Evolutionary conservation across 345 rosid genomes (phyloP).

Genomic region (Firmiana major): DNA sequence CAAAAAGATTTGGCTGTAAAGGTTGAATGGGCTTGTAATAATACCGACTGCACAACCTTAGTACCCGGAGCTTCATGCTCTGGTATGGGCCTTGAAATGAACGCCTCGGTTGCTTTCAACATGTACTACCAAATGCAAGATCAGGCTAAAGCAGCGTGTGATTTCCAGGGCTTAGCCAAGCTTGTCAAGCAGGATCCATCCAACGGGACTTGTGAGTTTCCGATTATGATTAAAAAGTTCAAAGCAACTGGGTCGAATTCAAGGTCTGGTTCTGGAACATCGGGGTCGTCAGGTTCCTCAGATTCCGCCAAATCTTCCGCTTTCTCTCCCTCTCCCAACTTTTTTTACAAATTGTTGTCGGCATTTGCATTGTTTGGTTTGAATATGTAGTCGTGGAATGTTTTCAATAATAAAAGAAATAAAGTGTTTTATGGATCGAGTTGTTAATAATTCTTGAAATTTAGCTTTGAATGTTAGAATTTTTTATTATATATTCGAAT

Average conservation of each 20-base stretch:
- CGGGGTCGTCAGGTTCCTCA: background rate
- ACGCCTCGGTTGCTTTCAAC: slow-evolving; percentile 72
- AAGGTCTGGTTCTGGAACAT: background rate
- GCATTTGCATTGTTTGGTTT: background rate
- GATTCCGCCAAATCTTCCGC: background rate
- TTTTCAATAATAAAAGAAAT: too few species aligned
- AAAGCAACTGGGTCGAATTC: background rate
- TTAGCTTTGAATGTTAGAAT: too few species aligned
- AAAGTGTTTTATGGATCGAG: too few species aligned
- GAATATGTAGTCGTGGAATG: background rate
- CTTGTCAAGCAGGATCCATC: slow-evolving; percentile 46
- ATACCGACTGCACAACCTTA: background rate
- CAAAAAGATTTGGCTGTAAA: slow-evolving; percentile 28
- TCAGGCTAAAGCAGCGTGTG: slow-evolving; percentile 55
- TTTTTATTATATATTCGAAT: too few species aligned
- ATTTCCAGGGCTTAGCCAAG: slow-evolving; percentile 54
- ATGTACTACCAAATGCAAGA: slow-evolving; percentile 57
- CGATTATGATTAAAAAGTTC: slow-evolving; percentile 23
- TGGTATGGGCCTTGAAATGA: slow-evolving; percentile 21
- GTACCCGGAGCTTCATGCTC: slow-evolving; percentile 42
- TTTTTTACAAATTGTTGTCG: background rate
- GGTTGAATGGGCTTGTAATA: slow-evolving; percentile 36
- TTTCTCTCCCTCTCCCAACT: background rate
- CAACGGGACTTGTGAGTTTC: slow-evolving; percentile 48
- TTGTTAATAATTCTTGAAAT: too few species aligned